Evolutionary conservation across 1,139 yeast species (phyloP).

Genomic region (Hyphopichia khmerensis): DNA sequence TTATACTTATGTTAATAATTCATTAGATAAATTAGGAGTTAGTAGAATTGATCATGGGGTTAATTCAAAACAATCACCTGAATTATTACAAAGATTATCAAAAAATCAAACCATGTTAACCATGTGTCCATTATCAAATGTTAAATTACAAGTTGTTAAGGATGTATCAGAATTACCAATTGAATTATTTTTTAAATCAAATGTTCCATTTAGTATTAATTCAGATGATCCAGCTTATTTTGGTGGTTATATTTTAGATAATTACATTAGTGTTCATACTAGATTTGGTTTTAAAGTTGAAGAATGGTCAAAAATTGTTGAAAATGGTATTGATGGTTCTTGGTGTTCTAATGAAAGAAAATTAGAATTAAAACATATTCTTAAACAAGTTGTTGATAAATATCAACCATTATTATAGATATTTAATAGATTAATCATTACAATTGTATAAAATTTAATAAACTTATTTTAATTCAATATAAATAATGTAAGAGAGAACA

Average conservation of each 20-base stretch:
- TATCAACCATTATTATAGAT: slow-evolving; percentile 21
- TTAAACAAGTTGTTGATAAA: slow-evolving; percentile 49
- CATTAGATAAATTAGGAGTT: slow-evolving; percentile 59
- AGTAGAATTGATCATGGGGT: slow-evolving; percentile 81
- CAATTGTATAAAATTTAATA: background rate
- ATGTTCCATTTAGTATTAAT: slow-evolving; percentile 73
- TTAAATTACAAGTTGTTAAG: slow-evolving; percentile 69
- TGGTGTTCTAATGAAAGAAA: slow-evolving; percentile 61
- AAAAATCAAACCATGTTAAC: slow-evolving; percentile 55
- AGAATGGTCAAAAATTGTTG: slow-evolving; percentile 60
- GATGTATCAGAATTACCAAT: slow-evolving; percentile 68
- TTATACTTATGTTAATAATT: slow-evolving; percentile 54
- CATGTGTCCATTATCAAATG: slow-evolving; percentile 75
- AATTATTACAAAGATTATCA: slow-evolving; percentile 55
- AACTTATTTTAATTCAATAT: background rate
- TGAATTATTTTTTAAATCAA: slow-evolving; percentile 52
- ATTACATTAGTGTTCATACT: slow-evolving; percentile 63
- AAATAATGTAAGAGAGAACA: background rate
- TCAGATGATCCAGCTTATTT: slow-evolving; percentile 88
- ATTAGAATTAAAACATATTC: slow-evolving; percentile 38
- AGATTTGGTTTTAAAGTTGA: slow-evolving; percentile 57
- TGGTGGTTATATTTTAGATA: slow-evolving; percentile 78
- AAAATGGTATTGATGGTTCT: slow-evolving; percentile 65
- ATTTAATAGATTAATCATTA: no score
- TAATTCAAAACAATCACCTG: slow-evolving; percentile 54